Evolutionary conservation across 2,329 filamentous ascomycete genomes (phyloP), one percentile per base, ranked within the genome.

Genomic region (Fusarium pilosicola): DNA sequence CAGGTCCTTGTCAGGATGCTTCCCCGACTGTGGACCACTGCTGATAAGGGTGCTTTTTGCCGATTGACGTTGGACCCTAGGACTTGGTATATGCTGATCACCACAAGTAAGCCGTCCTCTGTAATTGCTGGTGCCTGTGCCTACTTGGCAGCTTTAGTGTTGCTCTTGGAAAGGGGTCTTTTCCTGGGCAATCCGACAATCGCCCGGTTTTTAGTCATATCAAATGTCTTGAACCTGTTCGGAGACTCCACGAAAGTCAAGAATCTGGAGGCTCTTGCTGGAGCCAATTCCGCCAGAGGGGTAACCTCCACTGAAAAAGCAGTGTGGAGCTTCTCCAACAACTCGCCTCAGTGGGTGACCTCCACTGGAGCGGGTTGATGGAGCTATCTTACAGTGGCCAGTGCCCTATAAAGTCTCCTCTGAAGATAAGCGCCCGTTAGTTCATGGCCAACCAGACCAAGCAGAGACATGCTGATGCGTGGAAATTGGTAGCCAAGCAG

Each of bases 281-380:
- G 39, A 58, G 65, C 66, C 28, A 58, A 52, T 51, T 44, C 57
- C 66, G 22, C 42, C 58, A 48, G 70, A 61, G 42, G 70, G 66
- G 71, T 49, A 62, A 22, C 68, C 68, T 74, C 71, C 71, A 74
- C 71, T 74, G 68, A 73, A 74, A 54, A 74, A 74, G 71, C 71
- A 72, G 56, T 72, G 71, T 74, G 71, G 71, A 73, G 59, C 48
- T 64, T 51, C 64, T 45, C 63, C 65, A 63, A 62, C 17, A 63
- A 46, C 41, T 32, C 62, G 58, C 64, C 60, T 60, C 65, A 46
- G 34, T 65, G 74, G 65, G 49, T 67, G 30, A n/a, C 45, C 34
- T 39, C 45, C 65, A 68, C 63, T 68, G 54, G 34, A 70, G 38
- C 42, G 20, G 42, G n/a, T 58, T 52, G 41, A 65, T 59, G 59